Evolutionary conservation across 2,329 filamentous ascomycete species (phyloP), one percentile per base, ranked within the genome.

Genomic region (Paracoccidioides brasiliensis): DNA sequence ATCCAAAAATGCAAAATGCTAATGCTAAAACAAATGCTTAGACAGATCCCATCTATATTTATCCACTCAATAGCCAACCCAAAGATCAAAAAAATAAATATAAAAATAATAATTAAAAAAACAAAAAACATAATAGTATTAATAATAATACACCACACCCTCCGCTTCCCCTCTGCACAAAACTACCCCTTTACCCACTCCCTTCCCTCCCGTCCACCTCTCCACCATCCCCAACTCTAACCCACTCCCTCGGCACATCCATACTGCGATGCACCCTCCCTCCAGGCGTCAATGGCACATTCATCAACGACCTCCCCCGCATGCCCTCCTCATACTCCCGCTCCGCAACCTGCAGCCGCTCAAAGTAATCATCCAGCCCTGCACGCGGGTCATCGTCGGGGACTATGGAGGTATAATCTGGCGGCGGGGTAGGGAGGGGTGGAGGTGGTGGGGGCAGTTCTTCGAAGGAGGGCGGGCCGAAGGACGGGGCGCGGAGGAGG

Each of bases 391-490:
- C 82, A 77, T 30, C 81, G 75, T 30, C 81, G 75, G 85, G 86
- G 1, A 93, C 81, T 41, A 94, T 86, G 3, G 79, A 77, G 57
- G 91, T 87, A 67, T 96, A 95, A 56, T 86, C 82, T 0, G 90
- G 90, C 6, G 90, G 90, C 1, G 90, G 90, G 0, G 89, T 94
- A 60, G 86, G 76, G 14, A 86, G 69, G 0, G 85, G 82, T 52
- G 86, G 86, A 3, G 88, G 86, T 3, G 88, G 86, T 3, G 86
- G 83, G 4, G 83, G 78, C 54, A 94, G 86, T 4, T 88, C 88
- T 59, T 93, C 85, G 65, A 95, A 95, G 0, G 88, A 82, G 0
- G 90, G 90, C 1, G 90, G 90, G 57, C 90, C 90, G 72, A 90
- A 95, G 0, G 88, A 94, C 0, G 90, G 90, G 5, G 82, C 80